A percentile compares a stretch with the other conserved stretches of the same genome.
phyloP scores from a whole-genome alignment of 441 rosid species.

The Rhodomyrtus psidioides region DNA sequence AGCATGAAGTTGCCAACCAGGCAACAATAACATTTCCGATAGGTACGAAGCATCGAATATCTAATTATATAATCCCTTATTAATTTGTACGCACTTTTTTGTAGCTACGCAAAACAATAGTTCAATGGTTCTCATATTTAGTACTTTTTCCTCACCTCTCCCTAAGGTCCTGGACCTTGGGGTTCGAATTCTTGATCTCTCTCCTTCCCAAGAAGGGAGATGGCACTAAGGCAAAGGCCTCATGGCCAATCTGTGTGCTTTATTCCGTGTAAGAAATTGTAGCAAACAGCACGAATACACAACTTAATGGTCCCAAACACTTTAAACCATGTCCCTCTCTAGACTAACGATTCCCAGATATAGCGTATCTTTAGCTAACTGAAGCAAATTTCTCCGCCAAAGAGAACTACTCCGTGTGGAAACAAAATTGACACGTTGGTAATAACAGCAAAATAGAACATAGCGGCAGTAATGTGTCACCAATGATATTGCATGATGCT shows the following conservation, averaged over 20 bases:
- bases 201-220: not conserved
- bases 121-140: not conserved
- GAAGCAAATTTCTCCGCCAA: not conserved
- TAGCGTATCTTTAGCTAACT: not conserved
- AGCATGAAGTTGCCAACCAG: not conserved
- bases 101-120: not conserved
- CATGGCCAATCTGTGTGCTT: not conserved
- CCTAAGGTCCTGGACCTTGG: not conserved
- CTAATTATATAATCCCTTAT: not conserved
- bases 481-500: not conserved
- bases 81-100: not conserved
- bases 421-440: not conserved
- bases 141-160: not conserved
- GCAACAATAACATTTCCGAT: not conserved
- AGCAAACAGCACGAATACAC: not conserved
- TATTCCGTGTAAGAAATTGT: not conserved
- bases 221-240: not conserved
- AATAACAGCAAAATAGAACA: not conserved
- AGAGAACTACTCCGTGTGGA: not conserved
- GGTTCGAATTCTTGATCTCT: not conserved
- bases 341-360: not conserved
- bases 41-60: not conserved
- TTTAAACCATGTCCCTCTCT: not conserved
- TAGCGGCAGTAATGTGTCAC: not conserved
- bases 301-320: not conserved